Conservation (phyloP, 1,139 yeast genomes). For the Saccharomyces uvarum region DNA sequence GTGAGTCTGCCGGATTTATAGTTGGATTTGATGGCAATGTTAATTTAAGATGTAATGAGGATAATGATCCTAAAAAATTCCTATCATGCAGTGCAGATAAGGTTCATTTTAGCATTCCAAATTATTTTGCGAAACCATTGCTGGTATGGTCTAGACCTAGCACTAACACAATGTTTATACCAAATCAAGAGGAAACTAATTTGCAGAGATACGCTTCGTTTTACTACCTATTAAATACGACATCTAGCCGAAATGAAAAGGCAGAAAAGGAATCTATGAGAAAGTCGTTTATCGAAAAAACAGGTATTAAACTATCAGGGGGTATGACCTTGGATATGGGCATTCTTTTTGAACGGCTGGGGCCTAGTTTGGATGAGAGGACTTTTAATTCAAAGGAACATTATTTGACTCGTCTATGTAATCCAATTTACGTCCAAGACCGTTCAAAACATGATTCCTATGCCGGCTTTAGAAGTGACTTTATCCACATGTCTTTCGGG, state of each 20-base stretch:
- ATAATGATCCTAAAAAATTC: constrained; percentile 55
- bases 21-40: constrained; percentile 72
- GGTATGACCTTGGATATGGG: constrained; percentile 55
- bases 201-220: constrained; percentile 45
- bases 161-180: constrained; percentile 38
- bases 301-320: constrained; percentile 52
- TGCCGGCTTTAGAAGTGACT: constrained; percentile 68
- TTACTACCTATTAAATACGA: constrained; percentile 39
- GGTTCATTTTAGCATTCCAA: constrained; percentile 64
- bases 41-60: constrained; percentile 49
- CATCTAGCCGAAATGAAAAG: constrained; percentile 16
- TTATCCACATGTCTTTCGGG: constrained; percentile 67
- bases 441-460: constrained; percentile 60
- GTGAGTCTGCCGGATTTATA: constrained; percentile 69
- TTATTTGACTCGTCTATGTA: constrained; percentile 53
- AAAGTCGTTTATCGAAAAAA: constrained; percentile 38
- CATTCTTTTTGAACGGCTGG: constrained; percentile 47
- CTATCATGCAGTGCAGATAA: constrained; percentile 58
- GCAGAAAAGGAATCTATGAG: constrained; percentile 21
- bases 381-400: constrained; percentile 60
- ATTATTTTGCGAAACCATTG: constrained; percentile 51
- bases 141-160: constrained; percentile 55
- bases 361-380: constrained; percentile 33
- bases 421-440: constrained; percentile 53
- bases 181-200: constrained; percentile 35